phyloP scores from a whole-genome alignment of 345 rosid genomes.

The Conringia planisiliqua region DNA sequence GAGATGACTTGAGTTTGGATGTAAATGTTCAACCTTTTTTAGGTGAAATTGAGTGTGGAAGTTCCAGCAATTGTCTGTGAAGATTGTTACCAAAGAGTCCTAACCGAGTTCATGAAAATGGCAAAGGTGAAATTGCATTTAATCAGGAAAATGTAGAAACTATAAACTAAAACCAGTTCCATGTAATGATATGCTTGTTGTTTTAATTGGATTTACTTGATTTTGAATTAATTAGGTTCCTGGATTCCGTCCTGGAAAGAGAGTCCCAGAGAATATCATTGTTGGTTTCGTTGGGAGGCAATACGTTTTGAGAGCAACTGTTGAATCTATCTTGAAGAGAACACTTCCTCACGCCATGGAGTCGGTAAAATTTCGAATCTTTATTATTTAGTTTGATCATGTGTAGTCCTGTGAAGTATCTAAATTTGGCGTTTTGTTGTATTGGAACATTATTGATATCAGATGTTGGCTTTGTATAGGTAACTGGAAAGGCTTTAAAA shows the following conservation, averaged over 20 bases:
- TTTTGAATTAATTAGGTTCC: slow-evolving; percentile 47
- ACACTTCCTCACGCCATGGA: slow-evolving; percentile 97
- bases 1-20: neutral
- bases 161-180: neutral
- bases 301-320: slow-evolving; percentile 66
- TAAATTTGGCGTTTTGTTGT: neutral
- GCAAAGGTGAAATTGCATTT: slow-evolving; percentile 48
- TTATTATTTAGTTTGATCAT: neutral
- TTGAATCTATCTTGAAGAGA: slow-evolving; percentile 86
- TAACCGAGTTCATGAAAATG: slow-evolving; percentile 63
- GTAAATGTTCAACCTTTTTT: slow-evolving; percentile 6
- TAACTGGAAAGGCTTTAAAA: slow-evolving; percentile 77
- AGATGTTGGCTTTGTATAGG: slow-evolving; percentile 38
- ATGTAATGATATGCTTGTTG: neutral
- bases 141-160: neutral
- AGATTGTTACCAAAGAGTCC: slow-evolving; percentile 73
- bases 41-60: slow-evolving; percentile 72
- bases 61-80: slow-evolving; percentile 70
- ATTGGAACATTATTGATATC: neutral
- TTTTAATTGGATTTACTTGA: neutral
- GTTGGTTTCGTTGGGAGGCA: slow-evolving; percentile 64
- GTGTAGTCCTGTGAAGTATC: neutral
- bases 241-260: slow-evolving; percentile 77
- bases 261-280: slow-evolving; percentile 75
- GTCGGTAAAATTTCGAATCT: slow-evolving; percentile 40